These are phyloP conservation scores for Dendrocalamus latiflorus DNA, from an alignment of 202 grass and related monocot species.

Conservation along the genomic window DNA sequence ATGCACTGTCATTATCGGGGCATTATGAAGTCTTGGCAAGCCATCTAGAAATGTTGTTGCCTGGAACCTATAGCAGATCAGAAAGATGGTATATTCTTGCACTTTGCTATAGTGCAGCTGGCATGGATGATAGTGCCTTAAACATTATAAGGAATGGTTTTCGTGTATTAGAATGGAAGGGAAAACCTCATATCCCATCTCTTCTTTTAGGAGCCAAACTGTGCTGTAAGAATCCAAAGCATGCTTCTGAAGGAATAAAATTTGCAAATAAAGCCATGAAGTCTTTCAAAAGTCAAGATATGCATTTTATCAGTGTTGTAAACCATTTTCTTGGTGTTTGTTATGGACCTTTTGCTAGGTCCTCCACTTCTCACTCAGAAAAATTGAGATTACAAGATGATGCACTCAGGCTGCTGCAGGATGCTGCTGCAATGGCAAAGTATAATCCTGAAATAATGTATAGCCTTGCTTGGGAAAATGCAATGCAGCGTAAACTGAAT, in stretches of 20 bases:
- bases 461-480: slow-evolving; percentile 85
- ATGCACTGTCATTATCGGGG: slow-evolving; percentile 70
- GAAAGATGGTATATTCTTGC: slow-evolving; percentile 97
- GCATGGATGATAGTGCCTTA: slow-evolving; percentile 80
- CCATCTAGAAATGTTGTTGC: slow-evolving; percentile 84
- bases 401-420: slow-evolving; percentile 52
- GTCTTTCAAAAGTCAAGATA: slow-evolving; percentile 49
- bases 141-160: slow-evolving; percentile 75
- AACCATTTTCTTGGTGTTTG: slow-evolving; percentile 84
- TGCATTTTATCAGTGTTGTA: slow-evolving; percentile 61
- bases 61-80: slow-evolving; percentile 70
- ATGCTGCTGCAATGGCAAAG: slow-evolving; percentile 50
- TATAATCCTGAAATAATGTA: slow-evolving; percentile 74
- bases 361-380: slow-evolving; percentile 56
- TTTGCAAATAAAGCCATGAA: slow-evolving; percentile 67
- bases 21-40: slow-evolving; percentile 72
- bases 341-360: slow-evolving; percentile 72
- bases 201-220: slow-evolving; percentile 93
- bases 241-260: slow-evolving; percentile 78
- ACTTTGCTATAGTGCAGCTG: slow-evolving; percentile 73
- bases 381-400: slow-evolving; percentile 64
- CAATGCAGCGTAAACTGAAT: slow-evolving; percentile 83
- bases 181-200: slow-evolving; percentile 78
- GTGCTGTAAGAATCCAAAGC: slow-evolving; percentile 66
- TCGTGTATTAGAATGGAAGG: slow-evolving; percentile 63